Conservation (phyloP, 768 basidiomycete genomes). For the Pisolithus albus region DNA sequence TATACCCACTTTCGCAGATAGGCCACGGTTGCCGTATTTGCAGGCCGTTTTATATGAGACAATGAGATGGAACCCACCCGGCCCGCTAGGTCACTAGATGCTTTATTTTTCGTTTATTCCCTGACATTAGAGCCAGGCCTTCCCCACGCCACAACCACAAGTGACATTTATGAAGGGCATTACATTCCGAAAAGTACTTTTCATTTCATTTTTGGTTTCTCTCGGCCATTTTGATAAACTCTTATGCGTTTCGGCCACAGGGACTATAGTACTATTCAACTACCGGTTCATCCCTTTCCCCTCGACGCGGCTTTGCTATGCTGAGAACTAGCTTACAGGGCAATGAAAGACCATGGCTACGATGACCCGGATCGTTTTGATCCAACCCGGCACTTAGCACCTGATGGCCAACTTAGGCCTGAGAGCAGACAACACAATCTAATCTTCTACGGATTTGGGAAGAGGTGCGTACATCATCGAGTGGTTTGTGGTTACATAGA, state of each 20-base stretch:
- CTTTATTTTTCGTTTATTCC: background rate
- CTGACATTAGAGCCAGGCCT: background rate
- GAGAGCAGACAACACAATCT: background rate
- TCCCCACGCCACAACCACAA: background rate
- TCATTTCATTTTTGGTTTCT: background rate
- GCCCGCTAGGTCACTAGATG: constrained; percentile 1
- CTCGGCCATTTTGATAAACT: background rate
- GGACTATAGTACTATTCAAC: background rate
- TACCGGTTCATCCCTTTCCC: background rate
- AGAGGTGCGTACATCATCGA: background rate
- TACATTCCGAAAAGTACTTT: constrained; percentile 15
- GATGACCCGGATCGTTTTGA: background rate
- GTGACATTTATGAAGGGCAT: constrained; percentile 15
- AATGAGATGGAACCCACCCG: constrained; percentile 2
- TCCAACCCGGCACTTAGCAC: background rate
- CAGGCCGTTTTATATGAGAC: constrained; percentile 6
- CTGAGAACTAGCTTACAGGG: background rate
- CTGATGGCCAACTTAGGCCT: background rate
- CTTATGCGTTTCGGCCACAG: background rate
- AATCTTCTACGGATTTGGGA: background rate
- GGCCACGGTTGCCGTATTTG: constrained; percentile 2
- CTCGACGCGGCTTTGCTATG: background rate
- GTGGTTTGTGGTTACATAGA: background rate
- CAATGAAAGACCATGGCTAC: background rate
- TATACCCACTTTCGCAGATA: constrained; percentile 2